A percentile compares a stretch with the other conserved stretches of the same genome.
These are phyloP conservation scores for Sideroxylon spinosum DNA, from an alignment of 179 eudicot genomes.

Conservation along the genomic window DNA sequence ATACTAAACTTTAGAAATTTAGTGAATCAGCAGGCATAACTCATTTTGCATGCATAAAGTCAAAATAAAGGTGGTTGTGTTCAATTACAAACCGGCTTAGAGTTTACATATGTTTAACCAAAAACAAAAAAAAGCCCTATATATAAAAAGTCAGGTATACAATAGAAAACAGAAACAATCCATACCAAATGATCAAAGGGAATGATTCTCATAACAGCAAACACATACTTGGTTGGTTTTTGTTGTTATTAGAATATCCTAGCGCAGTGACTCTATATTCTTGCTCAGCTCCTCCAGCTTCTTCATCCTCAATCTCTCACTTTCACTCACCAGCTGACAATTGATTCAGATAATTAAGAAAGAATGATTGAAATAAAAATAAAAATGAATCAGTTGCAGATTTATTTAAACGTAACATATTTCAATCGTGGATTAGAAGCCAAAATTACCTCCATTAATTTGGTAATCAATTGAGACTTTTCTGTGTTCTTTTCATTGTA, in stretches of 20 bases:
- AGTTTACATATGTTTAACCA: too few relatives aligned
- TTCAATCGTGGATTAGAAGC: not conserved
- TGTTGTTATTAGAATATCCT: not conserved
- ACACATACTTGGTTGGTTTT: not conserved
- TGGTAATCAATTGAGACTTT: constrained; percentile 61
- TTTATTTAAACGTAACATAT: not conserved
- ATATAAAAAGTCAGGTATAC: too few relatives aligned
- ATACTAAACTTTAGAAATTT: too few relatives aligned
- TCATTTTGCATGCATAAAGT: too few relatives aligned
- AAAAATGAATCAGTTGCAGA: not conserved
- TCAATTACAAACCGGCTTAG: too few relatives aligned
- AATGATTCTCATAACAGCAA: not conserved
- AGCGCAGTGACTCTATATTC: constrained; percentile 52
- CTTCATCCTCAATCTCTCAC: constrained; percentile 77
- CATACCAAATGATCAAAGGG: not conserved
- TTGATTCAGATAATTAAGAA: not conserved
- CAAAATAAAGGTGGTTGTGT: too few relatives aligned
- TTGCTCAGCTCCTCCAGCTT: constrained; percentile 88
- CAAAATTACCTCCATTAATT: constrained; percentile 63
- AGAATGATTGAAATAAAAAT: not conserved
- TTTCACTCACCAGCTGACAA: constrained; percentile 72
- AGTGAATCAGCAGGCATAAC: too few relatives aligned
- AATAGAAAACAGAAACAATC: not conserved
- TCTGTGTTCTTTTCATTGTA: constrained; percentile 75
- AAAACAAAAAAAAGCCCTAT: too few relatives aligned